A percentile compares a stretch with the other conserved stretches of the same genome.
phyloP scores from a whole-genome alignment of 495 filamentous ascomycete genomes.

The Baudoinia panamericana region DNA sequence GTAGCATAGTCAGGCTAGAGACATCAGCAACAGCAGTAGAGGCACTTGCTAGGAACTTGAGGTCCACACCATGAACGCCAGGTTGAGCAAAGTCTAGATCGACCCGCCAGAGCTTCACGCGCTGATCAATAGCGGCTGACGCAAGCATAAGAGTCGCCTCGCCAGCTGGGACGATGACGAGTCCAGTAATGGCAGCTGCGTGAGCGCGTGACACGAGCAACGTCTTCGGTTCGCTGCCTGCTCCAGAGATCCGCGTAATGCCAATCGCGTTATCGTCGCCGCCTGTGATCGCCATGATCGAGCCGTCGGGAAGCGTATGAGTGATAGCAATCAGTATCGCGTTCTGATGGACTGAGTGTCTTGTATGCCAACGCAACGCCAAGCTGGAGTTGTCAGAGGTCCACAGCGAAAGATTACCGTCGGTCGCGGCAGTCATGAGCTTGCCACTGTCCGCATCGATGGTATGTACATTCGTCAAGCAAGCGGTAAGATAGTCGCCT shows the following conservation, averaged over 20 bases:
- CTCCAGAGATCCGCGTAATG: slow-evolving; percentile 31
- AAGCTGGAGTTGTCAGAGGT: not conserved
- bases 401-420: slow-evolving; percentile 48
- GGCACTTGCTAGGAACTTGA: slow-evolving; percentile 35
- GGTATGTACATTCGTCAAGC: slow-evolving; percentile 43
- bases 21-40: slow-evolving; percentile 58
- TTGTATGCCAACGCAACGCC: slow-evolving; percentile 4
- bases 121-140: slow-evolving; percentile 68
- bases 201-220: slow-evolving; percentile 60
- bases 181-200: slow-evolving; percentile 61
- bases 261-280: slow-evolving; percentile 74
- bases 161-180: slow-evolving; percentile 34
- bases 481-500: slow-evolving; percentile 62
- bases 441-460: slow-evolving; percentile 22
- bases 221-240: slow-evolving; percentile 22
- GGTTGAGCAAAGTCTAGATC: slow-evolving; percentile 26
- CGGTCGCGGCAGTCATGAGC: slow-evolving; percentile 48
- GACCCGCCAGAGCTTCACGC: slow-evolving; percentile 58
- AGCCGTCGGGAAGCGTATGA: slow-evolving; percentile 19
- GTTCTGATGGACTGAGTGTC: slow-evolving; percentile 50
- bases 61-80: slow-evolving; percentile 30
- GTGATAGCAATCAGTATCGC: slow-evolving; percentile 47
- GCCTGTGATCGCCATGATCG: slow-evolving; percentile 51
- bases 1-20: slow-evolving; percentile 34
- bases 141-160: slow-evolving; percentile 30